Base-by-base conservation (phyloP, 352 stramenopile species). In the Pelagophyceae sp. region DNA sequence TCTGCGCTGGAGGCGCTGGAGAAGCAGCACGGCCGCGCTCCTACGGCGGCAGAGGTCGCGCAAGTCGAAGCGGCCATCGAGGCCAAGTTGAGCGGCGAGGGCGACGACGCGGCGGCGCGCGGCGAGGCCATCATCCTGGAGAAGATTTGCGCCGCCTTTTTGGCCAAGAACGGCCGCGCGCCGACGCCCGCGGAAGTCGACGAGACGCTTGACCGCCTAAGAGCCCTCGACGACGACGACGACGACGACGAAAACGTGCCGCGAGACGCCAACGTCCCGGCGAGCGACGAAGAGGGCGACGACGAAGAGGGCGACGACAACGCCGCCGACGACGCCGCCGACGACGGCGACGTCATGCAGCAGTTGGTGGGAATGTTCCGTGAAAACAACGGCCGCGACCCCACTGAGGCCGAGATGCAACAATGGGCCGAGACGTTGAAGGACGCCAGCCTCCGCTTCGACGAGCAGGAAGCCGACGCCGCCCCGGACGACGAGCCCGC, bases 361-460 rank as follows among this genome's bases (percentile, higher is more conserved):
- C 61, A 72, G n/a, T 37, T 79, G 27, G 63, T 79, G 33, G 75
- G 27, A 0, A n/a, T 76, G 29, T 79, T 79, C 63, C 63, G 38
- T 15, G 33, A 79, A 38, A 76, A 75, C 19, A 58, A 79, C 75
- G 75, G 63, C n/a, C 70, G 75, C 31, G 75, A 79, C 35, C 75
- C 75, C 32, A 76, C 75, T 6, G 75, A 79, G 61, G 75, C 60
- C 0, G 75, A 79, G 35, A 76, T 79, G 75, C 33, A 79, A 37
- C 58, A 75, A 63, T 79, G 75, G 75, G 27, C n/a, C 51, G 37
- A 61, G 3, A 58, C 63, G 17, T 25, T 79, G 29, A 75, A 65
- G 61, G 74, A 78, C 32, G 74, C 74, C n/a, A n/a, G n/a, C n/a
- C n/a, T n/a, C n/a, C n/a, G n/a, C n/a, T n/a, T n/a, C n/a, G n/a